Evolutionary conservation across 2,329 filamentous ascomycete genomes (phyloP).

Genomic region (Thermomyces lanuginosus): DNA sequence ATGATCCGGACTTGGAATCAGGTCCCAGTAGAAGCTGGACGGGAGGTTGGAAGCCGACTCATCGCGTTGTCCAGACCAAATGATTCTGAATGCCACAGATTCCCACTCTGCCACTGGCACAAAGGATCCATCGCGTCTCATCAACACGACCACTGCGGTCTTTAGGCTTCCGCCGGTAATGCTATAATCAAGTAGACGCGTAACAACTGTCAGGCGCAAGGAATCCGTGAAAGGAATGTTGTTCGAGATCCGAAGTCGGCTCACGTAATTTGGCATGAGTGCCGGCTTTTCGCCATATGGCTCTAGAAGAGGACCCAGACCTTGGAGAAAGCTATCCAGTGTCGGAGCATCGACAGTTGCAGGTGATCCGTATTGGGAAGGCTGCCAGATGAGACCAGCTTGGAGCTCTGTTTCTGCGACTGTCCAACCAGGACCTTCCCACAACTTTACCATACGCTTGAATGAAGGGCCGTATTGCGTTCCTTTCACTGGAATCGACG

Average conservation of each 20-base stretch:
- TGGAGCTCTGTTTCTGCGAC: constrained; percentile 1
- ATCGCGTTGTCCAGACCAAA: background rate
- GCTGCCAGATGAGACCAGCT: background rate
- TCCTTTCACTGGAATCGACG: background rate
- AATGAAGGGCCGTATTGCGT: background rate
- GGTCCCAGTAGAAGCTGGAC: constrained; percentile 1
- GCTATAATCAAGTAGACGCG: background rate
- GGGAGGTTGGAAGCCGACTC: background rate
- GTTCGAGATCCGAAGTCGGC: constrained; percentile 1
- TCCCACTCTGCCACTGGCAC: constrained; percentile 1
- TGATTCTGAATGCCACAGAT: background rate
- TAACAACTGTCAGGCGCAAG: background rate
- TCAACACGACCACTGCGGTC: background rate
- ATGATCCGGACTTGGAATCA: background rate
- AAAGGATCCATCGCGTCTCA: background rate
- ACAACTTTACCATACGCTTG: background rate
- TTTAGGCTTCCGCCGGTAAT: background rate
- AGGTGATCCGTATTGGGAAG: background rate
- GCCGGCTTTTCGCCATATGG: background rate
- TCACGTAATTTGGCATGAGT: background rate
- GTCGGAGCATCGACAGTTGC: background rate
- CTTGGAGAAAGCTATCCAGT: background rate
- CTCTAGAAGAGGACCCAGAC: background rate
- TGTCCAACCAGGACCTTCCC: constrained; percentile 1
- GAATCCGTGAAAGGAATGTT: background rate